Conservation (phyloP, 208 protist genomes). For the Trypanosomatidae sp. region DNA sequence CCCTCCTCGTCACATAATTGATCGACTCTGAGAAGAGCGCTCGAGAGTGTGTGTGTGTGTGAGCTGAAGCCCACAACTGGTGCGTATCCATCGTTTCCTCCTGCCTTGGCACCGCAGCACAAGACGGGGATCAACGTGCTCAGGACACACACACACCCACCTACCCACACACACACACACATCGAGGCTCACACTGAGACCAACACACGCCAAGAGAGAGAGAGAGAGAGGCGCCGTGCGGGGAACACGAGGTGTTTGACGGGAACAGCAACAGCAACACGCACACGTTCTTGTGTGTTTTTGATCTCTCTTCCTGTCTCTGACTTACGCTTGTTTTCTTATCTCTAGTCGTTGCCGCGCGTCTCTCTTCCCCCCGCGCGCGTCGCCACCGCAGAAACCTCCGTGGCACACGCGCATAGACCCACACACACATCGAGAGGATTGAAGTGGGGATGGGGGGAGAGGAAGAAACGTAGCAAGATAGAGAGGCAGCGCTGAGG, state of each 20-base stretch:
- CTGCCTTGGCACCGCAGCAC: neutral
- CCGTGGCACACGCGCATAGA: neutral
- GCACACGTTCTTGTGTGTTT: neutral
- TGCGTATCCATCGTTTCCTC: neutral
- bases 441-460: neutral
- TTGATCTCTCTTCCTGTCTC: neutral
- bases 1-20: too few species aligned
- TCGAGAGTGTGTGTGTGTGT: neutral
- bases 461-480: neutral
- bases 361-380: neutral
- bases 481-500: neutral
- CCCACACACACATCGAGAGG: neutral
- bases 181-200: neutral
- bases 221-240: neutral
- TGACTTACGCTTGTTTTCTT: too few species aligned
- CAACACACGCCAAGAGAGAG: neutral
- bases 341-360: neutral
- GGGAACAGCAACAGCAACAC: neutral
- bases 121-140: neutral
- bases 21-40: too few species aligned
- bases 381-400: neutral
- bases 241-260: neutral
- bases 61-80: neutral
- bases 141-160: neutral
- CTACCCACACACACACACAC: neutral